Evolutionary conservation across 208 protist genomes (phyloP), one percentile per base, ranked within the genome.

Genomic region (Trypanosomatidae sp.): DNA sequence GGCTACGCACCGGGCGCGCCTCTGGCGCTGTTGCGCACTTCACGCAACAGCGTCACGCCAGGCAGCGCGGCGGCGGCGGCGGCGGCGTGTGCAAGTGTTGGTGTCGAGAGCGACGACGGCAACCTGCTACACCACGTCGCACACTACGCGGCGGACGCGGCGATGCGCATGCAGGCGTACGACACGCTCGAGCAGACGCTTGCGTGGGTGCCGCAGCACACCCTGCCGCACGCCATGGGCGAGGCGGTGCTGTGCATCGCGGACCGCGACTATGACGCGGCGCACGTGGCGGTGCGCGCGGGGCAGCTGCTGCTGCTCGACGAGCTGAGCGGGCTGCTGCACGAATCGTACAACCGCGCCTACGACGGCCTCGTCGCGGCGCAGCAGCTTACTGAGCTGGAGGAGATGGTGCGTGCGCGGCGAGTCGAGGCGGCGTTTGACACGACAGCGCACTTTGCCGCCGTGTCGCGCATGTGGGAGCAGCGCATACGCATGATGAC

Each of bases 381-480:
- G 33, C 97, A 99, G 64, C 93, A 98, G 60, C 67, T 99, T 1
- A 83, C 88, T 0, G 97, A 99, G 66, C 58, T 99, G 22, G 97
- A 99, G 72, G 97, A 99, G 76, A 78, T 99, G 6, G 70, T 98
- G 15, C 48, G 70, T 19, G 97, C 95, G 33, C 78, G 78, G 60
- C 61, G 61, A 22, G 59, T 57, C 28, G 47, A 75, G 37, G 53
- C 53, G 40, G 46, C 33, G 8, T 88, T 95, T 37, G 64, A 49
- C 35, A 71, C 71, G 11, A 42, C 42, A 3, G 62, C 86, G 21
- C 72, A 83, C 37, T 60, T 89, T 24, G 86, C 83, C 41, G 87
- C 93, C 49, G 43, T 95, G 11, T 65, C 61, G n/a, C 52, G 77
- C 2, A 68, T 90, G 11, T 98, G 96, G 96, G 73, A 82, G 37